Evolutionary conservation across 179 eudicot genomes (phyloP).

Genomic region (Spinacia oleracea): DNA sequence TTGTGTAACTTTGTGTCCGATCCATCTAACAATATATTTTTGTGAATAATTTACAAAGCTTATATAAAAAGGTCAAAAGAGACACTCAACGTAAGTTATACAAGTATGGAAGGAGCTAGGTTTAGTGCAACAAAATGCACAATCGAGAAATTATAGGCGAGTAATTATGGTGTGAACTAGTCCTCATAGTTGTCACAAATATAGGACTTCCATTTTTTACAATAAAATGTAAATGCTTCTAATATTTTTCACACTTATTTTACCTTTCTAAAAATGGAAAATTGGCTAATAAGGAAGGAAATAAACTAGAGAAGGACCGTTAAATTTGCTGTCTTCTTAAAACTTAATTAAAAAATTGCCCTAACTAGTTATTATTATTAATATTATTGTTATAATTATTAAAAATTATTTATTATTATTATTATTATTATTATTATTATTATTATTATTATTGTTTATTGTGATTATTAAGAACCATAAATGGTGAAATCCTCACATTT

Average conservation of each 20-base stretch:
- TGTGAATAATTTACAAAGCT: not conserved
- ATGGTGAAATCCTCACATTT: not conserved
- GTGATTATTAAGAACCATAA: not conserved
- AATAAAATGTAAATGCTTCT: slow-evolving; percentile 6
- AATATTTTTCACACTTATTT: not conserved
- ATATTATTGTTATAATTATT: not conserved
- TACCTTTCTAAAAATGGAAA: slow-evolving; percentile 19
- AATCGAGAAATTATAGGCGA: slow-evolving; percentile 23
- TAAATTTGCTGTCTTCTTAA: not conserved
- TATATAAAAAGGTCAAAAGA: not conserved
- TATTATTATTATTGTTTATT: too few species aligned
- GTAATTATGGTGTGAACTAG: slow-evolving; percentile 7
- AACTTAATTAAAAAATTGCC: not conserved
- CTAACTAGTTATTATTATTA: too few species aligned
- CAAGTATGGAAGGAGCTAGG: not conserved
- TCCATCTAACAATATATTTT: not conserved
- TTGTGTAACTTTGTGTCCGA: too few species aligned
- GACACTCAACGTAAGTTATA: not conserved
- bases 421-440: too few species aligned
- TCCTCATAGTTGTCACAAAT: not conserved
- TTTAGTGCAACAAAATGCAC: not conserved
- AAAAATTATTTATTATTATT: too few species aligned
- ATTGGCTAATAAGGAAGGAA: slow-evolving; percentile 2
- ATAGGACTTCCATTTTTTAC: slow-evolving; percentile 4
- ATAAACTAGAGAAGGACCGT: slow-evolving; percentile 29